Evolutionary conservation across 345 rosid genomes (phyloP), one percentile per base, ranked within the genome.

Genomic region (Psidium guajava): DNA sequence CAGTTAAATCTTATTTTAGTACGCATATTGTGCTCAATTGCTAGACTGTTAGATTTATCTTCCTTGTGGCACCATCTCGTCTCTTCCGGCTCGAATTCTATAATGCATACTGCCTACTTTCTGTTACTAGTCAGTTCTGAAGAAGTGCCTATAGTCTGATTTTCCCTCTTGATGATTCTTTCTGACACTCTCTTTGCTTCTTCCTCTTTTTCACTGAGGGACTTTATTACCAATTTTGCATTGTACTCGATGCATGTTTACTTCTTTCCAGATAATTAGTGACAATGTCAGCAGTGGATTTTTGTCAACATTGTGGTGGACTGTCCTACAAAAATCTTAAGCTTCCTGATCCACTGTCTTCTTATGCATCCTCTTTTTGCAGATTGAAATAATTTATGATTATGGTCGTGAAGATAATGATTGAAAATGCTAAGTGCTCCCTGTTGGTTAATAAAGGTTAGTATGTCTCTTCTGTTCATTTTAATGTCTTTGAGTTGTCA

Each of bases 341-440:
- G 10, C 54, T 50, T 49, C 24, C 21, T 5, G 55, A 42, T 83
- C 27, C 21, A 18, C 77, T 40, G 20, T 11, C 42, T 54, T 85
- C 44, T 86, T 55, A 54, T 77, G 13, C 81, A 85, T 87, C 52
- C 32, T 88, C 54, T 56, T 82, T 25, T 82, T 92, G 95, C 96
- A 97, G 99, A 95, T 97, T 90, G 97, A 97, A 93, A 95, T 97
- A 82, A 87, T 90, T 52, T 97, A 95, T 85, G 55, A 97, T 91
- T 97, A 91, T 92, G 99, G 98, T 83, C 93, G 89, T 87, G 99
- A 96, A 90, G 97, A 93, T 87, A 94, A 94, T 89, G 95, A 88
- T 87, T 93, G 87, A 88, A 81, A 40, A 84, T 83, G 54, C 73
- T 58, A 21, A 54, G 84, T 83, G 54, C 86, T 54, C 49, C 53